Percentiles rank a stretch among this genome's conserved stretches.
These are phyloP conservation scores for Ramaria sp. DNA, from an alignment of 768 basidiomycete genomes.

Conservation along the genomic window DNA sequence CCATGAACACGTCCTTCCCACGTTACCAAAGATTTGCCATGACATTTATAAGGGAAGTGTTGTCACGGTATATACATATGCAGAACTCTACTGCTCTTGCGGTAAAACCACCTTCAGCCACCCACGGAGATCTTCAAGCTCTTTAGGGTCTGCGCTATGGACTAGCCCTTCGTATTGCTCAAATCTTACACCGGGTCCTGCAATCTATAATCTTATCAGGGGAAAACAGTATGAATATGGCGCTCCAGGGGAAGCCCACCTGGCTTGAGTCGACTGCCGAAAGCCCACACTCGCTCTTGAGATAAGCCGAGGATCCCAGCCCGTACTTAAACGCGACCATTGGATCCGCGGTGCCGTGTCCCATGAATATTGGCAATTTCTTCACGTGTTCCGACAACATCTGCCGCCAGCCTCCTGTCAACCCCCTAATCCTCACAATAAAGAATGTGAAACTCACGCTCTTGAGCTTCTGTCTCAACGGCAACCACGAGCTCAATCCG, in stretches of 20 bases:
- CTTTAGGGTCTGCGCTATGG: constrained; percentile 54
- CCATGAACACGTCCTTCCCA: not conserved
- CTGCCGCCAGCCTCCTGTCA: constrained; percentile 24
- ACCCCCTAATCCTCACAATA: not conserved
- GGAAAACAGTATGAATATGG: constrained; percentile 4
- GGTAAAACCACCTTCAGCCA: constrained; percentile 60
- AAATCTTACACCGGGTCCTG: constrained; percentile 50
- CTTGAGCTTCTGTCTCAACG: constrained; percentile 53
- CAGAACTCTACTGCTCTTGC: not conserved
- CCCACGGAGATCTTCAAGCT: constrained; percentile 55
- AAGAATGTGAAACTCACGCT: constrained; percentile 29
- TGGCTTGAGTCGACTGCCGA: constrained; percentile 26
- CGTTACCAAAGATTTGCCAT: not conserved
- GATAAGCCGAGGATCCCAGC: constrained; percentile 40
- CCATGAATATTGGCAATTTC: constrained; percentile 75
- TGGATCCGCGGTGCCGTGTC: constrained; percentile 68
- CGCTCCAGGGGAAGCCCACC: constrained; percentile 16
- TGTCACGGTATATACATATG: not conserved
- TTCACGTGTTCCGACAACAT: constrained; percentile 49
- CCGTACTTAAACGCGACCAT: constrained; percentile 53
- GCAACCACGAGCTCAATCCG: constrained; percentile 72
- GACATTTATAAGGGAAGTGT: not conserved
- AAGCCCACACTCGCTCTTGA: constrained; percentile 45
- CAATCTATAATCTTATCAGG: constrained; percentile 11
- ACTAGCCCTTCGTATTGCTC: constrained; percentile 55